Conservation (phyloP, 306 rosid genomes). For the Bauhinia variegata region DNA sequence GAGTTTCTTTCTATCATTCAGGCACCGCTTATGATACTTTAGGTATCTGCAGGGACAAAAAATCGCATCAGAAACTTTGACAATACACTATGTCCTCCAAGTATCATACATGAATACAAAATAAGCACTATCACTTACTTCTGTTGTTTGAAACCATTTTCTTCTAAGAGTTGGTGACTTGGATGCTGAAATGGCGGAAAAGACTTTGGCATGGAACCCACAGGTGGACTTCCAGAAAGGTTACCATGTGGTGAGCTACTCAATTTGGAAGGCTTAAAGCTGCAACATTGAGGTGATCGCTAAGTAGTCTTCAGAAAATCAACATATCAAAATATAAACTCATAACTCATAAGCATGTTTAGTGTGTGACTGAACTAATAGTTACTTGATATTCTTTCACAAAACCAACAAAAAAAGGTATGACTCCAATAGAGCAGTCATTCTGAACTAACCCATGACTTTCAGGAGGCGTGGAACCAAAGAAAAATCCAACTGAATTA, state of each 20-base stretch:
- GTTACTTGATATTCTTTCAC: constrained; percentile 20
- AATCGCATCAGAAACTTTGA: constrained; percentile 38
- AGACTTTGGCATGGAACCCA: constrained; percentile 96
- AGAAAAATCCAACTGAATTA: constrained; percentile 94
- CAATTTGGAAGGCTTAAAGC: constrained; percentile 74
- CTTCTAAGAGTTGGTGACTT: constrained; percentile 95
- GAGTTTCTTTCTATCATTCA: constrained; percentile 87
- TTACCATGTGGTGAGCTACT: constrained; percentile 85
- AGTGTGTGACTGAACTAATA: constrained; percentile 20
- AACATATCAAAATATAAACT: constrained; percentile 13
- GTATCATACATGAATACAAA: constrained; percentile 10
- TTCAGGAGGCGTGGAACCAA: constrained; percentile 93
- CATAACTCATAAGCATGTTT: constrained; percentile 26
- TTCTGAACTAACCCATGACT: constrained; percentile 73
- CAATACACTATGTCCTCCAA: constrained; percentile 22
- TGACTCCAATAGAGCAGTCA: no score
- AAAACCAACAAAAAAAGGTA: background rate
- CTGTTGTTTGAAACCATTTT: constrained; percentile 94
- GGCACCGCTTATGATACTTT: constrained; percentile 78
- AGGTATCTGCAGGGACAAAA: constrained; percentile 69
- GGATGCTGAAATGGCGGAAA: constrained; percentile 98
- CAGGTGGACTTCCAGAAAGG: constrained; percentile 76
- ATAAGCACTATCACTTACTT: constrained; percentile 61
- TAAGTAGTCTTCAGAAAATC: constrained; percentile 7
- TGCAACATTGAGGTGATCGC: constrained; percentile 47